Evolutionary conservation across 306 rosid species (phyloP), one percentile per base, ranked within the genome.

Genomic region (Rosa multiflora): DNA sequence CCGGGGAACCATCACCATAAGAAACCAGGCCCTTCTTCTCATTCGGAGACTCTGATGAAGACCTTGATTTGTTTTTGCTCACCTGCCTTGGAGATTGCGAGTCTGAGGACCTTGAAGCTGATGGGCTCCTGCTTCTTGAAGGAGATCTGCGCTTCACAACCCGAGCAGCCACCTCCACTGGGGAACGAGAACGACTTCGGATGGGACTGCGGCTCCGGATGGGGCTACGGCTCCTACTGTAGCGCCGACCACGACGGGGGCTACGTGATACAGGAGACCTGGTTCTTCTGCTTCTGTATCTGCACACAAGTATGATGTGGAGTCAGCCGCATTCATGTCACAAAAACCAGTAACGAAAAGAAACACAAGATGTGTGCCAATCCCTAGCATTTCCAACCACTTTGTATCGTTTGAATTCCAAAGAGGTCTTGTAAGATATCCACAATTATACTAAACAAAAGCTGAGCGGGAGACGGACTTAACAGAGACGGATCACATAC

Each of bases 281-380:
- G 88, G 97, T 95, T 84, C 97, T 93, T 87, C 94, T 87, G 83
- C 92, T 76, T 82, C 98, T 86, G 81, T 90, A 91, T 86, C 99
- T 95, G 82, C 80, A 80, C 53, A 80, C 3, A 70, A 26, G 67
- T 42, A 52, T 61, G 21, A 11, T 29, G 40, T 18, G 46, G 55
- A 43, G 35, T 55, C 37, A 53, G 48, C 1, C 3, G 26, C 35
- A 37, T 51, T 20, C 32, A 26, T 43, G 21, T 14, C 70, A 49
- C 23, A 7, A 78, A 67, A 40, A 10, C 47, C 13, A 79, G 32
- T 14, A 35, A 62, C 7, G 0, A 18, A 61, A 39, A 32, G 1
- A 46, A 26, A 66, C 75, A 68, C 32, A 20, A 51, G 14, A 39
- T 17, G 23, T 4, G 68, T 9, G 32, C 29, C 32, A 59, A 59